Evolutionary conservation across 257 asterid species (phyloP).

Genomic region (Echium plantagineum): DNA sequence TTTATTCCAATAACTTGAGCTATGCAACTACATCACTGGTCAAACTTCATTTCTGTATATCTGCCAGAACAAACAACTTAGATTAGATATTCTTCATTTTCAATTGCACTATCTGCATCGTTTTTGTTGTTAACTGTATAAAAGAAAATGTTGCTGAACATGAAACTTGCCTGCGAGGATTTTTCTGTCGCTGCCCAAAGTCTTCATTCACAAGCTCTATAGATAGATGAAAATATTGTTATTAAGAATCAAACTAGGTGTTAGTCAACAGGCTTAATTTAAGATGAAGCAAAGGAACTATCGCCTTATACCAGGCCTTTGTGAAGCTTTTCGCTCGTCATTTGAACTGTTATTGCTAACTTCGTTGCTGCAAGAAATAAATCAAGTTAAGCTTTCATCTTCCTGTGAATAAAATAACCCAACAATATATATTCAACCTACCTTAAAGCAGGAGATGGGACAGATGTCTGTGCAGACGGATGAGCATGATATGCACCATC

Average conservation of each 20-base stretch:
- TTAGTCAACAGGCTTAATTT: background rate
- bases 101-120: background rate
- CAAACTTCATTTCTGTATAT: conserved; percentile 92
- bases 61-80: conserved; percentile 27
- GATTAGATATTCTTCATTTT: background rate
- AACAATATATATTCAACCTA: conserved; percentile 16
- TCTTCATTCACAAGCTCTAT: conserved; percentile 61
- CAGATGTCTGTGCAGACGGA: conserved; percentile 54
- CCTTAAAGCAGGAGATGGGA: conserved; percentile 49
- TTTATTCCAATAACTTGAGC: conserved; percentile 36
- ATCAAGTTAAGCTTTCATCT: background rate
- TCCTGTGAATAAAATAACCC: background rate
- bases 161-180: conserved; percentile 64
- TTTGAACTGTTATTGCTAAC: conserved; percentile 31
- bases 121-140: background rate
- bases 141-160: background rate
- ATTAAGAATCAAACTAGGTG: background rate
- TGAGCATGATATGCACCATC: conserved; percentile 75
- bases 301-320: conserved; percentile 54
- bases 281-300: conserved; percentile 3
- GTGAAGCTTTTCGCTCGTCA: conserved; percentile 56
- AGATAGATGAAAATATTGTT: conserved; percentile 1
- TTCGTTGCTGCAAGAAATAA: conserved; percentile 59
- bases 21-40: conserved; percentile 41
- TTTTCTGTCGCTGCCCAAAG: conserved; percentile 74